These are phyloP conservation scores for Stevia rebaudiana DNA, from an alignment of 140 eudicot genomes.

Conservation along the genomic window DNA sequence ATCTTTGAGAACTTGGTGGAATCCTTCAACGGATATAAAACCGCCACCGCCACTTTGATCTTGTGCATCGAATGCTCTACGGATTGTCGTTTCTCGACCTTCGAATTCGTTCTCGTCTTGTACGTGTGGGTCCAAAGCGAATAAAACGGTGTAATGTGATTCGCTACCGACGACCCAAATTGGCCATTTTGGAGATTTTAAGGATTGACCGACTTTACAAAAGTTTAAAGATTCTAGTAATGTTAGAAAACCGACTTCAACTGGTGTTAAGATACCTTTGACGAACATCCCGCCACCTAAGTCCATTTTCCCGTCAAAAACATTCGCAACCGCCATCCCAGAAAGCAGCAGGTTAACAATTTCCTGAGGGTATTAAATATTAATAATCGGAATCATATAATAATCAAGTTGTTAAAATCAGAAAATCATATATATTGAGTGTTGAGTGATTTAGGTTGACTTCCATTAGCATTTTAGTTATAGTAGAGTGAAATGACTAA, in stretches of 20 bases:
- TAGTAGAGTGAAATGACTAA: too few species aligned
- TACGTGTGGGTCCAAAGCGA: slow-evolving; percentile 68
- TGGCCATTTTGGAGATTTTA: slow-evolving; percentile 92
- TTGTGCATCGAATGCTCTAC: slow-evolving; percentile 88
- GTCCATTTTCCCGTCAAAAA: slow-evolving; percentile 87
- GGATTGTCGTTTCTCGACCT: slow-evolving; percentile 66
- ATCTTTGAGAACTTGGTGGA: slow-evolving; percentile 71
- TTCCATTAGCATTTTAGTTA: too few species aligned
- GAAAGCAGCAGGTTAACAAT: slow-evolving; percentile 91
- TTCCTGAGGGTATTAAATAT: slow-evolving; percentile 46
- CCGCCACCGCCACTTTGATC: slow-evolving; percentile 99
- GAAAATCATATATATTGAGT: background rate
- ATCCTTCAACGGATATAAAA: slow-evolving; percentile 80
- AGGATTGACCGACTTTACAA: slow-evolving; percentile 75
- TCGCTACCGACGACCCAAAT: slow-evolving; percentile 97
- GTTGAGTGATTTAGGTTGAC: background rate
- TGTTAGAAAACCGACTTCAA: slow-evolving; percentile 94
- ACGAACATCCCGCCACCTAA: slow-evolving; percentile 97
- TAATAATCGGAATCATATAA: background rate
- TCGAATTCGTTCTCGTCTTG: slow-evolving; percentile 93
- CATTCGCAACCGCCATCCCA: slow-evolving; percentile 90
- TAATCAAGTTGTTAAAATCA: background rate
- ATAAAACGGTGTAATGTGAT: slow-evolving; percentile 86
- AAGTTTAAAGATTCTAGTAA: slow-evolving; percentile 78
- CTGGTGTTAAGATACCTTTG: slow-evolving; percentile 65